Conservation (phyloP, 2,329 filamentous ascomycete genomes). For the Phyllosticta capitalensis region DNA sequence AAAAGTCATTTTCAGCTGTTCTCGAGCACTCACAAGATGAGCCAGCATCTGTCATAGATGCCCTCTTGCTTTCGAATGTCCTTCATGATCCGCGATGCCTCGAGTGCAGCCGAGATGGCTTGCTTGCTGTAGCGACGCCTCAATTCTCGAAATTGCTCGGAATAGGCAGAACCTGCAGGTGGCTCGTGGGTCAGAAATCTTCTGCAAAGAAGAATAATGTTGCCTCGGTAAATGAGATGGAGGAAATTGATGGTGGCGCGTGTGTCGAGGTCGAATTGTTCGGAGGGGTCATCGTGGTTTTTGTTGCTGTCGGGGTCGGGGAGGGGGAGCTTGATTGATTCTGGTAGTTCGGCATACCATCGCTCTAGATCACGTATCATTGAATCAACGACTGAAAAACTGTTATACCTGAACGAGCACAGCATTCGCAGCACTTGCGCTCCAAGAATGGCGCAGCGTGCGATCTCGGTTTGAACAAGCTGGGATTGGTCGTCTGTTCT, state of each 20-base stretch:
- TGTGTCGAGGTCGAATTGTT: neutral
- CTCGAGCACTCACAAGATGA: neutral
- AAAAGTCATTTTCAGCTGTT: neutral
- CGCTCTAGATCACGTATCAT: neutral
- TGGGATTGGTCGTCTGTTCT: neutral
- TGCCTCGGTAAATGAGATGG: neutral
- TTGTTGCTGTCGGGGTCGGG: neutral
- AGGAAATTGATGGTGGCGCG: neutral
- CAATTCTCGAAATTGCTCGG: neutral
- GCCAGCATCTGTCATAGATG: neutral
- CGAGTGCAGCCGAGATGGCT: neutral
- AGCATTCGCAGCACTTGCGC: neutral
- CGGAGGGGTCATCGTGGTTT: neutral
- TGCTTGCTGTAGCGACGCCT: neutral
- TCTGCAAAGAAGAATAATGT: neutral
- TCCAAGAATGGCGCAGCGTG: neutral
- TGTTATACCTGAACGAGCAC: neutral
- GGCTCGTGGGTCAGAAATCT: neutral
- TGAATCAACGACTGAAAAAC: neutral
- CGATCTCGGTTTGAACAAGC: neutral
- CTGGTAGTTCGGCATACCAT: neutral
- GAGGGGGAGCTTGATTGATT: neutral
- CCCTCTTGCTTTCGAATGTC: neutral
- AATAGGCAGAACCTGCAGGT: neutral
- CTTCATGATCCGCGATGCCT: neutral